Evolutionary conservation across 441 rosid genomes (phyloP), one percentile per base, ranked within the genome.

Genomic region (Omphalea diandra): DNA sequence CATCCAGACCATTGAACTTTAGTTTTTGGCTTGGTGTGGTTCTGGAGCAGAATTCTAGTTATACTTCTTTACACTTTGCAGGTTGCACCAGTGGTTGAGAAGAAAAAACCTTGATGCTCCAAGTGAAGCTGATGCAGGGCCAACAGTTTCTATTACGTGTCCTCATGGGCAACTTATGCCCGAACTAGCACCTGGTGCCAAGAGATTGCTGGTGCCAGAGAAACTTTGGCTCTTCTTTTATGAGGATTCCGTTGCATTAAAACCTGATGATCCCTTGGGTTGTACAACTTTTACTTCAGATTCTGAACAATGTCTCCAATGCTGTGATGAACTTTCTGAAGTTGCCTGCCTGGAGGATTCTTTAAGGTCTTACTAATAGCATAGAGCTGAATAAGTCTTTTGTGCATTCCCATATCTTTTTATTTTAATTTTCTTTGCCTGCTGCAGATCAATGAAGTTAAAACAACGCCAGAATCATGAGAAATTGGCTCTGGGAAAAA

Each of bases 51-150:
- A 31, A 8, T 5, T 67, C 24, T 55, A 8, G 57, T 77, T 61
- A 68, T 49, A 27, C 20, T 65, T 9, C 33, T 70, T 40, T 22
- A 35, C 56, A 8, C 73, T 62, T n/a, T 79, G 68, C 79, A 96
- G 99, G 99, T 84, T 96, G 82, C 98, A 96, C 66, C 98, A 93
- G 72, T 96, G 99, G 99, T 76, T 86, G 47, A 93, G 88, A 83
- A 88, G 99, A 78, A 96, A 91, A 85, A 88, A 87, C 80, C 77
- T 86, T 68, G 98, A 93, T 79, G 90, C 97, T 65, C 98, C 99
- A 59, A 83, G 82, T 77, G 99, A 93, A 85, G 95, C 90, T 69
- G 99, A 96, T 83, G 87, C 87, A n/a, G 97, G 90, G 31, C 97
- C 99, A 72, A 86, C 98, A 56, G 78, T 55, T 81, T 81, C 89